phyloP scores from a whole-genome alignment of 2,329 filamentous ascomycete species.

The Bipolaris bicolor region DNA sequence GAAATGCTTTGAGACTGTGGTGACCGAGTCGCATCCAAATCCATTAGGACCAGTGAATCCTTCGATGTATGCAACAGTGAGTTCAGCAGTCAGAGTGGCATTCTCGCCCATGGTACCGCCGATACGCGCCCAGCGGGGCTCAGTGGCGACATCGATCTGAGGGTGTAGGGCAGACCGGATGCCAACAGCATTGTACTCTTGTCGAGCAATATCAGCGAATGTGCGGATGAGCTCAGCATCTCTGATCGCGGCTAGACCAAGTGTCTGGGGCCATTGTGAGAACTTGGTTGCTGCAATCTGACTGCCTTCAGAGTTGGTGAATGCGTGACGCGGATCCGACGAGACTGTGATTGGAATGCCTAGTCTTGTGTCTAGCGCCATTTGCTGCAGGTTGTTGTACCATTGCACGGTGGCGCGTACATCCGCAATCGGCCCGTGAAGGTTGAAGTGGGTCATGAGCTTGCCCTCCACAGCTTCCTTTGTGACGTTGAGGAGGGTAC shows the following conservation, averaged over 20 bases:
- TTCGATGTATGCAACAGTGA: conserved; percentile 55
- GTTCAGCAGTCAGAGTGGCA: conserved; percentile 48
- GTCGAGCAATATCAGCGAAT: conserved; percentile 58
- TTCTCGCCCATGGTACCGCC: conserved; percentile 58
- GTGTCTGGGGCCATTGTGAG: conserved; percentile 59
- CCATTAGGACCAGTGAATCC: conserved; percentile 55
- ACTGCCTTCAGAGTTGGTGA: conserved; percentile 53
- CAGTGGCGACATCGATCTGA: conserved; percentile 59
- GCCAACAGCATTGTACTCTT: conserved; percentile 55
- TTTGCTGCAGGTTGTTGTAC: conserved; percentile 52
- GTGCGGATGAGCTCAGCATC: conserved; percentile 52
- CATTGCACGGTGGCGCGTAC: conserved; percentile 48
- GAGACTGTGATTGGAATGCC: conserved; percentile 59
- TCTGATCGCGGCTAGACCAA: conserved; percentile 59
- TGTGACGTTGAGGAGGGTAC: conserved; percentile 42
- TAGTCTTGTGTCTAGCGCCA: conserved; percentile 54
- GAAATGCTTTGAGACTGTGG: conserved; percentile 61
- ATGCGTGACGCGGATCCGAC: conserved; percentile 56
- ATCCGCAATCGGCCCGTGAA: conserved; percentile 54
- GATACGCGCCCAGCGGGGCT: conserved; percentile 59
- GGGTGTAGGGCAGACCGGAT: conserved; percentile 58
- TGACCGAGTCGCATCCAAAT: conserved; percentile 54
- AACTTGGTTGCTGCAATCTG: conserved; percentile 54
- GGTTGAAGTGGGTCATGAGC: conserved; percentile 56
- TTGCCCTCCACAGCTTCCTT: conserved; percentile 45